Base-by-base conservation (phyloP, 768 basidiomycete species). In the Leccinellum albellum region DNA sequence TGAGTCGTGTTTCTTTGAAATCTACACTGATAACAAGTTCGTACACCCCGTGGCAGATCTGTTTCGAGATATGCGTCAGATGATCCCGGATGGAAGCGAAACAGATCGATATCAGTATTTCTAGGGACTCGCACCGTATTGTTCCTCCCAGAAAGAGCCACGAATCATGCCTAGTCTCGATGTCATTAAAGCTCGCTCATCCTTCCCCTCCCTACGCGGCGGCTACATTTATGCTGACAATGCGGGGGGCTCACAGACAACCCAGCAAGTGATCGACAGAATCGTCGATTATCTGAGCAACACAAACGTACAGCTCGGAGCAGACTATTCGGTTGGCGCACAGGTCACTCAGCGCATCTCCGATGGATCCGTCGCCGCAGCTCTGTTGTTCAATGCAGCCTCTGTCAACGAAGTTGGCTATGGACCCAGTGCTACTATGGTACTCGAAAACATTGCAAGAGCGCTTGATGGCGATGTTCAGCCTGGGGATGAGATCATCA, bases 151-250 rank as follows among this genome's bases (percentile, higher is more conserved):
- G 32, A 15, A 24, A 45, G 0, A 17, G 15, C 23, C 21, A 24
- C 44, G 15, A 24, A 17, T 26, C 15, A 70, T 72, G 69, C 51
- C 49, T 54, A 26, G 46, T 23, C 64, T 86, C 62, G 79, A 85
- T 70, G 74, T 86, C 24, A 63, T 68, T 17, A 71, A 73, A 62
- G 84, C 78, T 45, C 82, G 86, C 53, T 75, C 79, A 29, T 78
- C 80, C 35, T 90, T 91, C 66, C 89, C 87, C 4, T 72, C 85
- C 4, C 74, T 91, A 26, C 68, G 74, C 29, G 73, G 76, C 1
- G 84, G 82, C 2, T 89, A 78, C 63, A 78, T 88, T 58, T 90
- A 81, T 63, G 89, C 78, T 3, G 89, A 90, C 73, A 91, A 88
- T 57, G 89, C 89, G 0, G 89, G 88, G 0, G 89, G 88, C 8